Evolutionary conservation across 1,139 yeast species (phyloP).

Genomic region (Geotrichum restrictum): DNA sequence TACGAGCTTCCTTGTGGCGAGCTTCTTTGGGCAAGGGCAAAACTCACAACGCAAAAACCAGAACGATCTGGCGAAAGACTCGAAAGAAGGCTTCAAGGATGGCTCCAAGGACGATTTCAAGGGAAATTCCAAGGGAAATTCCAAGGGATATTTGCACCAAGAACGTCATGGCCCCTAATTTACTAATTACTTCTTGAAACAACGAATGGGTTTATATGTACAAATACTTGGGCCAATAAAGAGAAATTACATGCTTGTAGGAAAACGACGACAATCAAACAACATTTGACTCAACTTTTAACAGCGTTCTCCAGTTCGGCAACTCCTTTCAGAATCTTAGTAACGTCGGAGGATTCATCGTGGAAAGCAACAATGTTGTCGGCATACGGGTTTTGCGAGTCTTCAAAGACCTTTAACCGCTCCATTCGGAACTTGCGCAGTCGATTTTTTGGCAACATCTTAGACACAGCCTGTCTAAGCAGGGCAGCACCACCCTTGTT

Average conservation of each 20-base stretch:
- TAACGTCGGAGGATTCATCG: constrained; percentile 50
- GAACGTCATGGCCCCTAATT: no score
- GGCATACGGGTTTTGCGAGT: constrained; percentile 80
- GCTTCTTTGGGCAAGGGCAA: constrained; percentile 1
- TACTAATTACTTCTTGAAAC: no score
- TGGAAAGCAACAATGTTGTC: constrained; percentile 82
- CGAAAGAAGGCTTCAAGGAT: no score
- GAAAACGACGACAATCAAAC: not conserved
- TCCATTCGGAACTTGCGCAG: constrained; percentile 74
- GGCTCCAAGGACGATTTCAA: no score
- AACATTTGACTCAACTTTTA: constrained; percentile 4
- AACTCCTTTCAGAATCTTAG: constrained; percentile 18
- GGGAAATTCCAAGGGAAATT: no score
- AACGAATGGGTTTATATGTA: constrained; percentile 8
- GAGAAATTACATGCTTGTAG: constrained; percentile 4
- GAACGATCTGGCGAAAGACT: not conserved
- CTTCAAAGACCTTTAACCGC: constrained; percentile 82
- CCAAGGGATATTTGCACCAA: no score
- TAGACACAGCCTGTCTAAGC: constrained; percentile 79
- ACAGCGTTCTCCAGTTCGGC: constrained; percentile 10
- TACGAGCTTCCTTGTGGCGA: no score
- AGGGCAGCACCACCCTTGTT: constrained; percentile 86
- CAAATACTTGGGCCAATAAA: constrained; percentile 3
- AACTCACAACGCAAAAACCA: not conserved
- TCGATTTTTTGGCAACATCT: constrained; percentile 92